These are phyloP conservation scores for Colletotrichum sp. DNA, from an alignment of 2,329 filamentous ascomycete species.

Conservation along the genomic window DNA sequence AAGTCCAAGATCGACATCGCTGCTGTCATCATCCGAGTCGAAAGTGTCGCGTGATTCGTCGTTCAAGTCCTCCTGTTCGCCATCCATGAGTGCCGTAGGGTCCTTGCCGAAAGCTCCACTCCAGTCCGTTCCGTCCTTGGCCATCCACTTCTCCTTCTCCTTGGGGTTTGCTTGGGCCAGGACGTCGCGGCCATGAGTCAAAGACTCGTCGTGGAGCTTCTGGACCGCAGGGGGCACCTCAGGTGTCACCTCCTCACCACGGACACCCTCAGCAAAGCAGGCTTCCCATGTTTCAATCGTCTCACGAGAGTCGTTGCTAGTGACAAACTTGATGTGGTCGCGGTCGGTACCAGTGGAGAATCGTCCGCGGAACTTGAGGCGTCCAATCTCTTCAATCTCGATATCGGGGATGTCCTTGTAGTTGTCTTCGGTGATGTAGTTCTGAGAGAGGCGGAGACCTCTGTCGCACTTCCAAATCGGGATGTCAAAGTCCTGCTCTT, in stretches of 20 bases:
- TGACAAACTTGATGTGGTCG: slow-evolving; percentile 82
- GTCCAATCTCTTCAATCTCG: slow-evolving; percentile 79
- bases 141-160: slow-evolving; percentile 79
- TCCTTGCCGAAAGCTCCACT: slow-evolving; percentile 84
- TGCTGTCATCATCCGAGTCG: slow-evolving; percentile 37
- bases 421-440: slow-evolving; percentile 87
- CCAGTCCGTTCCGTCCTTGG: slow-evolving; percentile 85
- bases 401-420: slow-evolving; percentile 73
- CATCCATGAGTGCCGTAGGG: slow-evolving; percentile 57
- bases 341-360: slow-evolving; percentile 93
- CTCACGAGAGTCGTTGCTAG: slow-evolving; percentile 87
- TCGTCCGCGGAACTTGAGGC: slow-evolving; percentile 77
- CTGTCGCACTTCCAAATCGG: slow-evolving; percentile 88
- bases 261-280: slow-evolving; percentile 85
- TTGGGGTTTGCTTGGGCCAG: slow-evolving; percentile 74
- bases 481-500: slow-evolving; percentile 79
- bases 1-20: slow-evolving; percentile 56
- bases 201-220: slow-evolving; percentile 79
- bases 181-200: slow-evolving; percentile 81
- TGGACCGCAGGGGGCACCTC: slow-evolving; percentile 77
- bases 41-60: slow-evolving; percentile 46
- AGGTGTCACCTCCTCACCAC: slow-evolving; percentile 70
- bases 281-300: slow-evolving; percentile 96
- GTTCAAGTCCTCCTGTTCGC: slow-evolving; percentile 30
- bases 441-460: slow-evolving; percentile 79